These are phyloP conservation scores for Blastobotrys chiropterorum DNA, from an alignment of 805 yeast species.

Conservation along the genomic window DNA sequence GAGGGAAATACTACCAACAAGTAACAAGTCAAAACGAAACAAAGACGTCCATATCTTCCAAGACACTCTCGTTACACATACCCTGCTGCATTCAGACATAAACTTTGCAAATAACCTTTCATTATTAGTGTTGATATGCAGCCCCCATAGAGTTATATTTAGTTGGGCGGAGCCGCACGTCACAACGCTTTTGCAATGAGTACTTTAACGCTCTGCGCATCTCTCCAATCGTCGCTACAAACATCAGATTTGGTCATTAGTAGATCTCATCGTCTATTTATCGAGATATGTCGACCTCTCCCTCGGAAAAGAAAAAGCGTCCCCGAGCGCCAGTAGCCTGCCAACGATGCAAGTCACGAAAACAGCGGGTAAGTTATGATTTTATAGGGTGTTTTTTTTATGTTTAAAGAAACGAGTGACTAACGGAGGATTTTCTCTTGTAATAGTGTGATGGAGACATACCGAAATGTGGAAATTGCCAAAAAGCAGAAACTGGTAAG, in stretches of 20 bases:
- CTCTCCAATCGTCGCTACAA: no score
- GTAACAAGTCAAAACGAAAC: no score
- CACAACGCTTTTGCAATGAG: no score
- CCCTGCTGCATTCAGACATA: neutral
- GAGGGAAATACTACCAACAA: no score
- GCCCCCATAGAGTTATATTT: neutral
- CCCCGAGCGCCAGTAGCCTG: slow-evolving; percentile 13
- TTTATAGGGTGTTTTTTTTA: neutral
- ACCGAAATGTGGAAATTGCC: slow-evolving; percentile 6
- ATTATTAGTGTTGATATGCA: no score
- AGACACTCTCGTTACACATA: neutral
- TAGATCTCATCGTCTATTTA: no score
- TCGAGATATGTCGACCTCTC: neutral
- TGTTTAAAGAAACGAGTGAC: neutral
- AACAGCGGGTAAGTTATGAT: slow-evolving; percentile 9
- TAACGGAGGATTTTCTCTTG: neutral
- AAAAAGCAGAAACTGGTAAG: slow-evolving; percentile 6
- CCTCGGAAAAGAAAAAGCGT: slow-evolving; percentile 2
- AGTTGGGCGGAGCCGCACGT: neutral
- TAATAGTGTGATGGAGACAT: slow-evolving; percentile 5
- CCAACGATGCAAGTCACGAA: slow-evolving; percentile 10
- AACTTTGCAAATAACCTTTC: neutral
- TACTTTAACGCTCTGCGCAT: no score
- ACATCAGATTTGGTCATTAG: no score
- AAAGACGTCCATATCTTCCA: neutral